Base-by-base conservation (phyloP, 768 basidiomycete genomes). In the Amyloporia xantha region DNA sequence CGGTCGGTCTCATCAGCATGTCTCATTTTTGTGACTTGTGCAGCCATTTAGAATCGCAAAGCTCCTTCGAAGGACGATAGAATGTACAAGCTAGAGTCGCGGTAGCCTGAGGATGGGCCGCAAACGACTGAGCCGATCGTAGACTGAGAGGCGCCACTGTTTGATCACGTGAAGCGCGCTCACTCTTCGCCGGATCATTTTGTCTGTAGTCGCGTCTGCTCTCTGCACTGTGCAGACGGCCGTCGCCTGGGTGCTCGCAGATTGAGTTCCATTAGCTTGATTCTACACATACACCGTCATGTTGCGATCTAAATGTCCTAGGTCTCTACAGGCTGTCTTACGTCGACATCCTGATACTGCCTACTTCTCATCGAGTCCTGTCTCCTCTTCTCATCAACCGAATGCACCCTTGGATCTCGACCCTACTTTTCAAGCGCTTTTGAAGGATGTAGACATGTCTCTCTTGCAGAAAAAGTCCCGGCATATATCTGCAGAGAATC, bases 391-490 rank as follows among this genome's bases (percentile, higher is more conserved):
- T n/a, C 50, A 63, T 35, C 73, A 75, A 39, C 75, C 79, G n/a
- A 85, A 83, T 55, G 72, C 78, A 3, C 70, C 79, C 26, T 58
- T 87, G 7, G 65, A 81, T 38, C 68, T 91, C 30, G 88, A 91
- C 61, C 77, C 87, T 7, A 77, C 77, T 27, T 68, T 86, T 50
- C 73, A 73, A 57, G 71, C 74, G 5, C 66, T 91, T 33, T 68
- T 91, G 39, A 69, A 73, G 49, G 85, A 86, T 65, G 74, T 81
- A 2, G 86, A 86, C 54, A 76, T 84, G 53, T 81, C 86, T 7
- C 66, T 88, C 15, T 60, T 59, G 36, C 54, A 58, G 17, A 59
- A 63, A 44, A 71, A 71, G 49, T 30, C 38, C 21, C 43, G 50
- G 5, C 49, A 48, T 13, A 47, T 49, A 17, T 19, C 40, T 19